A percentile compares a stretch with the other conserved stretches of the same genome.
Evolutionary conservation across 2,329 filamentous ascomycete species (phyloP).

Genomic region (Aspergillus costaricaensis): DNA sequence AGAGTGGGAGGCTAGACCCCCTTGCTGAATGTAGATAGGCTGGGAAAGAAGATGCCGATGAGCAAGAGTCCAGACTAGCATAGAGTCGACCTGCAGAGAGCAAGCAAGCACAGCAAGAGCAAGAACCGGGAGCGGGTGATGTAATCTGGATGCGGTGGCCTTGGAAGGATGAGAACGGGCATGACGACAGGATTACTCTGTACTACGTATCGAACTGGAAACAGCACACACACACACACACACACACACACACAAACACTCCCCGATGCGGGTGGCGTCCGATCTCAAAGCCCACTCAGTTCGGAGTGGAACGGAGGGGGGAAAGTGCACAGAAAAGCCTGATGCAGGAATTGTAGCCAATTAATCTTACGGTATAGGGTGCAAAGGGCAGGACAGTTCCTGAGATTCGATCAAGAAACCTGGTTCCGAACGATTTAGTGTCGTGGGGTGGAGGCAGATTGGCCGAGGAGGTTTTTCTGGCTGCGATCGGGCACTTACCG

Average conservation of each 20-base stretch:
- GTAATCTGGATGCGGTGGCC: neutral
- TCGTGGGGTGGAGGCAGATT: neutral
- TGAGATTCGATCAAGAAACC: neutral
- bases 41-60: neutral
- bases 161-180: neutral
- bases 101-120: neutral
- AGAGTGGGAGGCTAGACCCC: neutral
- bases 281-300: neutral
- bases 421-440: neutral
- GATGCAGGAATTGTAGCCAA: neutral
- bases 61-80: neutral
- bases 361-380: neutral
- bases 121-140: neutral
- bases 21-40: conserved; percentile 7
- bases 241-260: neutral
- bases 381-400: neutral
- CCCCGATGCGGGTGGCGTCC: neutral
- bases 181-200: neutral
- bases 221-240: neutral
- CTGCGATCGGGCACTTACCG: conserved; percentile 1
- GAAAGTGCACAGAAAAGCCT: neutral
- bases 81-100: neutral
- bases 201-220: neutral
- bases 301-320: neutral
- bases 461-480: neutral